Percentiles rank a stretch among this genome's conserved stretches.
Conservation (phyloP, 495 filamentous ascomycete genomes). For the Penicillium waksmanii region DNA sequence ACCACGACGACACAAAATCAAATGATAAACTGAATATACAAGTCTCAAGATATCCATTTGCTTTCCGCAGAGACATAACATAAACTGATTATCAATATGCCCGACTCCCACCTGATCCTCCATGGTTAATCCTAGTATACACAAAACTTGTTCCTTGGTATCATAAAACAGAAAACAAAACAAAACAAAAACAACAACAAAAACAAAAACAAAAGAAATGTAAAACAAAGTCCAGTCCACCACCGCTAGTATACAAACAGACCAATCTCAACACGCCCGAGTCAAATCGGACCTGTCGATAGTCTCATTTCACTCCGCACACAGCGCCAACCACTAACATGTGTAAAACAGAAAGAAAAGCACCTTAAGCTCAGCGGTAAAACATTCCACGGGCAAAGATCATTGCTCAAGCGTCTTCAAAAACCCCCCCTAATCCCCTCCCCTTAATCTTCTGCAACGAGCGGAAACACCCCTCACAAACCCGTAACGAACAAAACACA, state of each 20-base stretch:
- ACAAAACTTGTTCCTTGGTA: conserved; percentile 27
- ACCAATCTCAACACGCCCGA: too few species aligned
- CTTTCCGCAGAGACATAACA: conserved; percentile 2
- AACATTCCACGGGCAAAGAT: neutral
- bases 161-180: conserved; percentile 24
- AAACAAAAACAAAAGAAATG: conserved; percentile 2
- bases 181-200: conserved; percentile 5
- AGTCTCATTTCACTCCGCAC: too few species aligned
- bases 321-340: neutral
- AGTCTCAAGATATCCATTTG: conserved; percentile 1
- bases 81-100: neutral
- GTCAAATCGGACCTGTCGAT: too few species aligned
- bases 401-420: neutral
- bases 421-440: conserved; percentile 35
- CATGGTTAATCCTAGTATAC: conserved; percentile 29
- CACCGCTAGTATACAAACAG: neutral
- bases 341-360: too few species aligned
- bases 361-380: neutral
- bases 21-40: neutral
- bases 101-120: neutral
- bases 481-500: conserved; percentile 52
- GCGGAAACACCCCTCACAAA: conserved; percentile 48
- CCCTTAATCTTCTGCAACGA: conserved; percentile 40
- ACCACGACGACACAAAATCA: too few species aligned
- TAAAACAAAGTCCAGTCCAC: conserved; percentile 8